Percentiles rank a stretch among this genome's conserved stretches.
phyloP scores from a whole-genome alignment of 139 green algal species.

The Micractinium conductrix region DNA sequence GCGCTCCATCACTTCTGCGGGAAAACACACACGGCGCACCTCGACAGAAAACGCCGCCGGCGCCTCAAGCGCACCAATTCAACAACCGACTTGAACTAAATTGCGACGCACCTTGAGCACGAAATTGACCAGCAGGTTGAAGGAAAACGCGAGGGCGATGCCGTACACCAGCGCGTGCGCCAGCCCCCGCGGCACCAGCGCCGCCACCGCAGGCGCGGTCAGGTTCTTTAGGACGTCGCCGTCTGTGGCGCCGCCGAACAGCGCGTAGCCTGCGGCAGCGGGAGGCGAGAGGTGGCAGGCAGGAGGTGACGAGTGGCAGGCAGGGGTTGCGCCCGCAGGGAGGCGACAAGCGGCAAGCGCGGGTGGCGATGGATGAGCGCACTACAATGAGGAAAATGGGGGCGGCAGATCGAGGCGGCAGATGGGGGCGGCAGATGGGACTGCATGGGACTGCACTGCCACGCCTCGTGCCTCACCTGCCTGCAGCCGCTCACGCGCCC shows the following conservation, averaged over 20 bases:
- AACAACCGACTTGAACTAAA: too few species aligned
- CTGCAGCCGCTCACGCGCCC: not conserved
- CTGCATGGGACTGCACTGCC: not conserved
- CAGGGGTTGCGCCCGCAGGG: not conserved
- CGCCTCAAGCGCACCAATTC: too few species aligned
- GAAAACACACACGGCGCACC: too few species aligned
- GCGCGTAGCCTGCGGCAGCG: conserved; percentile 35
- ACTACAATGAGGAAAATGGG: too few species aligned
- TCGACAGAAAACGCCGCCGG: too few species aligned
- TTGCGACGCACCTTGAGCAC: conserved; percentile 47
- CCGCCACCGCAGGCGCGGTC: conserved; percentile 6
- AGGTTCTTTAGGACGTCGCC: conserved; percentile 54
- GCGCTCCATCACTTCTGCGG: too few species aligned
- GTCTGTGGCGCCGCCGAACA: conserved; percentile 44
- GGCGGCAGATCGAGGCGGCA: too few species aligned
- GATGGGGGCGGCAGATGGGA: too few species aligned
- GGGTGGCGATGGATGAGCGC: too few species aligned
- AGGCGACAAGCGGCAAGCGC: too few species aligned
- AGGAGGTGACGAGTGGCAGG: not conserved
- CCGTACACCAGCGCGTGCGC: conserved; percentile 28
- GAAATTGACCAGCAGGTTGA: conserved; percentile 52
- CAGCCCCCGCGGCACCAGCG: not conserved
- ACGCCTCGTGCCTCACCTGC: not conserved
- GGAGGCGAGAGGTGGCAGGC: not conserved
- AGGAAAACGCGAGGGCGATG: conserved; percentile 17